phyloP scores from a whole-genome alignment of 1,284 basidiomycete genomes.

The Boletus sp. region DNA sequence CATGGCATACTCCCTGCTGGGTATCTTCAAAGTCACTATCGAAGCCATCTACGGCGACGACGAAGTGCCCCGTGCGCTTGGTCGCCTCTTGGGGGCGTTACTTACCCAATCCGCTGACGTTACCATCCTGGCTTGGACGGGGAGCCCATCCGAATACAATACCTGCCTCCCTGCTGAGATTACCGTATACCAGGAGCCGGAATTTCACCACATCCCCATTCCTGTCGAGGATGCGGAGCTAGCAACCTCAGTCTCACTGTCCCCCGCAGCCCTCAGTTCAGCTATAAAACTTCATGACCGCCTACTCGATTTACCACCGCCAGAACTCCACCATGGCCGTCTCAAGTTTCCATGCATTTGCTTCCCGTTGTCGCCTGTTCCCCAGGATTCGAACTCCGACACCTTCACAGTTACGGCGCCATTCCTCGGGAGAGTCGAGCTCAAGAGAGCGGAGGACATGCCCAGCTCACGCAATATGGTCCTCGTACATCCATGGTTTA shows the following conservation, averaged over 20 bases:
- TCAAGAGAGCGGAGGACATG: neutral
- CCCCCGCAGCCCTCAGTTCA: neutral
- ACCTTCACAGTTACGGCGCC: neutral
- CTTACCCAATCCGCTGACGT: constrained; percentile 8
- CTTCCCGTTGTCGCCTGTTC: neutral
- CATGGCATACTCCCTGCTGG: constrained; percentile 7
- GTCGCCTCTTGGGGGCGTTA: constrained; percentile 6
- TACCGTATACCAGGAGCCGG: constrained; percentile 1
- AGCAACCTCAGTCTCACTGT: neutral
- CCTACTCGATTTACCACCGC: neutral
- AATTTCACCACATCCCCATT: neutral
- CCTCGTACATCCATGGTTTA: constrained; percentile 1
- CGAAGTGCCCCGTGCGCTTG: constrained; percentile 6
- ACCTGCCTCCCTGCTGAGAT: constrained; percentile 14
- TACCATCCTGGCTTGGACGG: constrained; percentile 10
- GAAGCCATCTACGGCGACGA: constrained; percentile 8
- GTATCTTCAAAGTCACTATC: constrained; percentile 12
- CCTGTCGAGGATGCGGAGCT: neutral
- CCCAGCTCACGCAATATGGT: neutral
- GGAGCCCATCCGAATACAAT: constrained; percentile 5
- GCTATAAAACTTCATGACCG: constrained; percentile 1
- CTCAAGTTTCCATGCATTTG: constrained; percentile 5
- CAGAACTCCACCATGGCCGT: constrained; percentile 3
- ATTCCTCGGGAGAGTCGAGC: neutral
- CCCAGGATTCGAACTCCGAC: neutral